These are phyloP conservation scores for Cardamine occulta DNA, from an alignment of 345 rosid genomes.

Conservation along the genomic window DNA sequence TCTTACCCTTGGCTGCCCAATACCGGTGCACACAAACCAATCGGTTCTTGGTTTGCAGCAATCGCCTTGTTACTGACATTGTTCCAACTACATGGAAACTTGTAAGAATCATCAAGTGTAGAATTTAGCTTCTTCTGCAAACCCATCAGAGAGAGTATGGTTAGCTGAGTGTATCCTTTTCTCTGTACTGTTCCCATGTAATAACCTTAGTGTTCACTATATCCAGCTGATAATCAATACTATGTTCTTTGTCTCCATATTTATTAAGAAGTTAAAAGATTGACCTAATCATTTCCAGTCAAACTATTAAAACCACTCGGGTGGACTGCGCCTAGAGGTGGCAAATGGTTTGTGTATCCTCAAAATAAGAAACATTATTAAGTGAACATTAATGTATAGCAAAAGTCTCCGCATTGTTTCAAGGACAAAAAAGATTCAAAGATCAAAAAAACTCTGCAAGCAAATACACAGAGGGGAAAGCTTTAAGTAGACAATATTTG, in stretches of 20 bases:
- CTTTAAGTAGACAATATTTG: slow-evolving; percentile 9
- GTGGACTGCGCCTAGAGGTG: not conserved
- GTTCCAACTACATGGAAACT: slow-evolving; percentile 1
- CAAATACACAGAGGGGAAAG: slow-evolving; percentile 7
- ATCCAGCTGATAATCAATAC: not conserved
- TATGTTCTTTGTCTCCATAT: not conserved
- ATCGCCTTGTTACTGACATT: slow-evolving; percentile 23
- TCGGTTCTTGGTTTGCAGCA: slow-evolving; percentile 19
- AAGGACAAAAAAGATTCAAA: slow-evolving; percentile 33
- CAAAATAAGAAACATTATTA: slow-evolving; percentile 13
- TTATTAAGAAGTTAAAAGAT: not conserved
- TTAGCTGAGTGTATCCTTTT: not conserved
- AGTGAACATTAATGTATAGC: slow-evolving; percentile 18
- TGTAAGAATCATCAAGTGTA: slow-evolving; percentile 30
- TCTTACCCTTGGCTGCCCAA: slow-evolving; percentile 51
- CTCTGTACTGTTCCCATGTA: not conserved
- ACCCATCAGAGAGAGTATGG: not conserved
- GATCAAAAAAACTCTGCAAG: slow-evolving; percentile 21
- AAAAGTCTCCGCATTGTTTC: slow-evolving; percentile 27
- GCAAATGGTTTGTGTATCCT: not conserved
- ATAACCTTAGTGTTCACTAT: not conserved
- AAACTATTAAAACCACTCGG: not conserved
- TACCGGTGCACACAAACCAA: slow-evolving; percentile 31
- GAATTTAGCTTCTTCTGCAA: slow-evolving; percentile 9
- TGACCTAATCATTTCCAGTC: not conserved